phyloP scores from a whole-genome alignment of 345 rosid species.

The Citrus hindsii region DNA sequence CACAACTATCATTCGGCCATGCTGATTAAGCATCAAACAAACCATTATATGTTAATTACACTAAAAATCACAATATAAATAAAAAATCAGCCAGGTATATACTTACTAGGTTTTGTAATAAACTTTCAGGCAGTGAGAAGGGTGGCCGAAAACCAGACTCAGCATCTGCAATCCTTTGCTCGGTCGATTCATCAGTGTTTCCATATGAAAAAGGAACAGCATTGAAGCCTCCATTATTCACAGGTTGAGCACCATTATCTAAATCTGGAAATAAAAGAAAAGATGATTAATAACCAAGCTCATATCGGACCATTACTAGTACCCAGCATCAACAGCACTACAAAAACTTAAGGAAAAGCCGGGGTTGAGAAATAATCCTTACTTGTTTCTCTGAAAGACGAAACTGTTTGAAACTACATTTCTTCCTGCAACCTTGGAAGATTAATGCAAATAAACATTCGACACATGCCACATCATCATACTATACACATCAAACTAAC shows the following conservation, averaged over 20 bases:
- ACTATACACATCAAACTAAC: constrained; percentile 21
- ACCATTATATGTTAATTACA: constrained; percentile 27
- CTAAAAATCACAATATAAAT: constrained; percentile 9
- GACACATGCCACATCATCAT: background rate
- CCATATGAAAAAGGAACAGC: constrained; percentile 81
- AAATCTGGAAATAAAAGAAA: constrained; percentile 36
- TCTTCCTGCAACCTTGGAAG: constrained; percentile 58
- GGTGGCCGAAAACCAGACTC: constrained; percentile 71
- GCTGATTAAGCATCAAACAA: constrained; percentile 43
- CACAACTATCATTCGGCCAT: constrained; percentile 57
- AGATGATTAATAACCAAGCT: constrained; percentile 8
- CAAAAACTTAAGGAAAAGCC: constrained; percentile 6
- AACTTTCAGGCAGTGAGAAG: constrained; percentile 64
- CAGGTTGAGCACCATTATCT: constrained; percentile 37
- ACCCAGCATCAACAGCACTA: background rate
- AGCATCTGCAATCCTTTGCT: constrained; percentile 36
- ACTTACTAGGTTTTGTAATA: constrained; percentile 81
- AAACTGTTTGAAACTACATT: constrained; percentile 46
- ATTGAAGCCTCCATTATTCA: constrained; percentile 37
- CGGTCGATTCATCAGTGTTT: constrained; percentile 36
- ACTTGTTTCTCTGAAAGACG: constrained; percentile 54
- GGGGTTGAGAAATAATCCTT: constrained; percentile 39
- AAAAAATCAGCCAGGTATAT: constrained; percentile 9
- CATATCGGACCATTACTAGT: background rate
- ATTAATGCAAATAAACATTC: constrained; percentile 19